A percentile compares a stretch with the other conserved stretches of the same genome.
These are phyloP conservation scores for Plasmopara muralis DNA, from an alignment of 352 stramenopile genomes.

Conservation along the genomic window DNA sequence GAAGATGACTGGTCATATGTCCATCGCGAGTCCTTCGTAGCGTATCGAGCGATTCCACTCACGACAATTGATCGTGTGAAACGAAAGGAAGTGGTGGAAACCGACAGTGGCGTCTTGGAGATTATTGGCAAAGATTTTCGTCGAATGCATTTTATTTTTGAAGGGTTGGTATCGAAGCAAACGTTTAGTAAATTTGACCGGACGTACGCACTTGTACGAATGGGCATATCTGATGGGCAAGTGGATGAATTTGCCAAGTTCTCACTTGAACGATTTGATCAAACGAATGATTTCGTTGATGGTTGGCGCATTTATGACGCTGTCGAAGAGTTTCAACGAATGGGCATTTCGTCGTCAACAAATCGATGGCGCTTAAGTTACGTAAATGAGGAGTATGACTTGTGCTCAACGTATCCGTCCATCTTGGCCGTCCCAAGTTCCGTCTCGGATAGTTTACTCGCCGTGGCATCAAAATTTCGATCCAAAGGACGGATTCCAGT, in stretches of 20 bases:
- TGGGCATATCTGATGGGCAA: slow-evolving; percentile 41
- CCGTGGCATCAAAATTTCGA: slow-evolving; percentile 72
- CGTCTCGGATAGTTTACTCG: slow-evolving; percentile 56
- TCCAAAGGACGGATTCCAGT: slow-evolving; percentile 79
- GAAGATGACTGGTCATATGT: slow-evolving; percentile 44
- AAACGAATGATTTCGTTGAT: slow-evolving; percentile 28
- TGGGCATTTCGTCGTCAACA: slow-evolving; percentile 46
- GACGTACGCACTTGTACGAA: slow-evolving; percentile 49
- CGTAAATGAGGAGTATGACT: slow-evolving; percentile 55
- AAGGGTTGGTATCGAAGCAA: slow-evolving; percentile 66
- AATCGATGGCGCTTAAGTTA: slow-evolving; percentile 65
- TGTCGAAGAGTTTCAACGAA: slow-evolving; percentile 58
- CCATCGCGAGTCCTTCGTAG: slow-evolving; percentile 28
- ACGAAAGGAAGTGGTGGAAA: slow-evolving; percentile 69
- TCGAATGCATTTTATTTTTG: slow-evolving; percentile 68
- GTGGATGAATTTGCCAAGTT: slow-evolving; percentile 61
- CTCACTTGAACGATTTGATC: slow-evolving; percentile 47
- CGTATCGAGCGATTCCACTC: slow-evolving; percentile 68
- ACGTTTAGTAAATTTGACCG: slow-evolving; percentile 75
- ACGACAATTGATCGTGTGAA: slow-evolving; percentile 69
- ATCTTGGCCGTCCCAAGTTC: slow-evolving; percentile 61
- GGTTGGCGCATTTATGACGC: slow-evolving; percentile 70
- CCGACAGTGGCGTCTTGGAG: slow-evolving; percentile 60
- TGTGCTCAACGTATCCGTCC: slow-evolving; percentile 76
- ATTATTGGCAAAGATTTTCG: slow-evolving; percentile 79